Evolutionary conservation across 495 filamentous ascomycete genomes (phyloP).

Genomic region (Melanomma pulvis-pyrius): DNA sequence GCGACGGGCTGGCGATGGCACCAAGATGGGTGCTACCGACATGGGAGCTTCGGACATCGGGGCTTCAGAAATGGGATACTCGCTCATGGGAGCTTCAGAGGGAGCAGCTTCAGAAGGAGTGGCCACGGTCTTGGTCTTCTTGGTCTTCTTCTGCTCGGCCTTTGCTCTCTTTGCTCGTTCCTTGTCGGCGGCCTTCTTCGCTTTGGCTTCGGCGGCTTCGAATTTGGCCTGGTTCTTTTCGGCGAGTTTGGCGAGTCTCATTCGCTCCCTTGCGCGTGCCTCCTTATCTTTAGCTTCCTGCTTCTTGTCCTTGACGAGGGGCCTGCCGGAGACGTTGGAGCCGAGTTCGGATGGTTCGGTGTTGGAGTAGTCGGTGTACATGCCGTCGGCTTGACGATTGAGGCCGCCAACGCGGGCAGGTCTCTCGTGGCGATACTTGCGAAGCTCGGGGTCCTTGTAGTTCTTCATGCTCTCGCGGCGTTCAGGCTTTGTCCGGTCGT

Average conservation of each 20-base stretch:
- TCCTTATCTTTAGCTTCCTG: conserved; percentile 39
- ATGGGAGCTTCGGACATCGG: not conserved
- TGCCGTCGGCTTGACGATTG: conserved; percentile 75
- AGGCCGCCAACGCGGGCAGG: conserved; percentile 82
- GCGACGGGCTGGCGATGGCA: conserved; percentile 18
- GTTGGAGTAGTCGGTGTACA: conserved; percentile 64
- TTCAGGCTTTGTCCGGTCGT: conserved; percentile 11
- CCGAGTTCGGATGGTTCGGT: conserved; percentile 57
- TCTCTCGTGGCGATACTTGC: conserved; percentile 81
- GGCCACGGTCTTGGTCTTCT: conserved; percentile 26
- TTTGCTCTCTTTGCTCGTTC: conserved; percentile 30
- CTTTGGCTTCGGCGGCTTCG: conserved; percentile 38
- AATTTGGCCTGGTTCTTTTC: conserved; percentile 35
- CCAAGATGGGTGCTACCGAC: not conserved
- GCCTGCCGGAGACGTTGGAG: conserved; percentile 50
- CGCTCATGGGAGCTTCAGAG: conserved; percentile 7
- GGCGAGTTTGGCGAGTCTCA: conserved; percentile 36
- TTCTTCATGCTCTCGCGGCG: conserved; percentile 23
- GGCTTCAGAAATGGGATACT: conserved; percentile 9
- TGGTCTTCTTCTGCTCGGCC: conserved; percentile 30
- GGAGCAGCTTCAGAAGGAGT: conserved; percentile 20
- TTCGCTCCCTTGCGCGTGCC: conserved; percentile 30
- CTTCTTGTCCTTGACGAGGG: conserved; percentile 33
- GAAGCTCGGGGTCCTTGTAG: conserved; percentile 67
- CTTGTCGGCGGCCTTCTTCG: conserved; percentile 37